Conservation (phyloP, 2,329 filamentous ascomycete genomes). For the Dendrostoma leiphaemia region DNA sequence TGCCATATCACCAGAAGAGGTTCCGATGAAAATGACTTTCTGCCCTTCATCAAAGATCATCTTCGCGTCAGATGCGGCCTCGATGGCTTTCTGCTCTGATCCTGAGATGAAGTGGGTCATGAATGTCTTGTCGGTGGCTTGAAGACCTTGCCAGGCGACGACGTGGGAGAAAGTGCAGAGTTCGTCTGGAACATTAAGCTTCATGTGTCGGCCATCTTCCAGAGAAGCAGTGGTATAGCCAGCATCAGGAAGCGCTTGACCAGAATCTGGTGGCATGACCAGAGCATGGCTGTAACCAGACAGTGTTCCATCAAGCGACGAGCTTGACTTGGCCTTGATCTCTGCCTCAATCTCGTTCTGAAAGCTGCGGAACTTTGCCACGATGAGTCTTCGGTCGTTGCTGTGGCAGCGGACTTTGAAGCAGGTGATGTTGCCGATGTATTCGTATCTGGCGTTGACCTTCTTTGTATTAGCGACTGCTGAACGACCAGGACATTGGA, state of each 20-base stretch:
- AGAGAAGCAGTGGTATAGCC: no score
- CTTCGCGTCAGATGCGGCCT: neutral
- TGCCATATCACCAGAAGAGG: neutral
- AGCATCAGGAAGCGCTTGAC: neutral
- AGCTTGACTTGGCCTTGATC: neutral
- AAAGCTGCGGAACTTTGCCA: neutral
- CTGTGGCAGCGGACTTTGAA: slow-evolving; percentile 9
- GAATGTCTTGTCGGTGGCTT: neutral
- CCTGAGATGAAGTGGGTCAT: neutral
- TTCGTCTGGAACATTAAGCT: neutral
- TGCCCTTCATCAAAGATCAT: neutral
- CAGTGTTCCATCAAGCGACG: neutral
- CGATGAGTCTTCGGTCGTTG: slow-evolving; percentile 4
- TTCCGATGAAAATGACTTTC: slow-evolving; percentile 10
- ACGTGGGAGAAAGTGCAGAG: neutral
- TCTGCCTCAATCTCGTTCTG: slow-evolving; percentile 35
- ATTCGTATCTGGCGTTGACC: slow-evolving; percentile 22
- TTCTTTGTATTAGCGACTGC: slow-evolving; percentile 5
- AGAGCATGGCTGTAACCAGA: neutral
- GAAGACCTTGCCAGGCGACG: slow-evolving; percentile 2
- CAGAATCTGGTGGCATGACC: neutral
- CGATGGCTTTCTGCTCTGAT: neutral
- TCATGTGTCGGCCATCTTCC: neutral
- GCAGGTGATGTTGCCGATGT: slow-evolving; percentile 17
- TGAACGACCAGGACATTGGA: neutral